A percentile compares a stretch with the other conserved stretches of the same genome.
phyloP scores from a whole-genome alignment of 768 basidiomycete genomes.

The Russula lepida region DNA sequence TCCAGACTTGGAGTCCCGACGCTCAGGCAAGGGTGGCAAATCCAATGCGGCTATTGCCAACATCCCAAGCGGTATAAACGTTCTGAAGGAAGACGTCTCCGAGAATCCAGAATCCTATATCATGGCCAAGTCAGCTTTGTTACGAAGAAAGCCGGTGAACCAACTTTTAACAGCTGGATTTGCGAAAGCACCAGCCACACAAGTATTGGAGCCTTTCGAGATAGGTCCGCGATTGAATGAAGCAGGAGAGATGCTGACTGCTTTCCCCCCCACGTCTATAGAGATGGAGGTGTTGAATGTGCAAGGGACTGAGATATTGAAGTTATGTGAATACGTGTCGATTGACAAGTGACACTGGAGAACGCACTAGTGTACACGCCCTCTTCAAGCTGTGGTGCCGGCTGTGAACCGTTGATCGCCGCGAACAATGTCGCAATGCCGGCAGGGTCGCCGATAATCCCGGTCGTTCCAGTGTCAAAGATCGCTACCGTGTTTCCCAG shows the following conservation, averaged over 20 bases:
- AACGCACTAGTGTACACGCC: not conserved
- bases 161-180: not conserved
- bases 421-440: not conserved
- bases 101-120: conserved; percentile 1
- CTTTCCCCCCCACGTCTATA: not conserved
- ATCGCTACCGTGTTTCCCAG: conserved; percentile 18
- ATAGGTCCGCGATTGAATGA: not conserved
- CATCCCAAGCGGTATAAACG: too few species aligned
- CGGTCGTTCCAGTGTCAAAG: conserved; percentile 29
- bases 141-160: not conserved
- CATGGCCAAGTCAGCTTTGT: not conserved
- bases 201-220: not conserved
- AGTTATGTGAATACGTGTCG: not conserved
- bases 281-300: not conserved
- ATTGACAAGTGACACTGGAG: not conserved
- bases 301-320: conserved; percentile 1
- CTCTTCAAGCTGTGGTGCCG: not conserved
- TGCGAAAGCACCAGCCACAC: not conserved
- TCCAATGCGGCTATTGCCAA: conserved; percentile 2
- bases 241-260: not conserved
- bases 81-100: conserved; percentile 7
- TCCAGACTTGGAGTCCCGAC: not conserved
- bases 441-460: conserved; percentile 22
- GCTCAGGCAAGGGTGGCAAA: conserved; percentile 9
- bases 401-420: not conserved